Conservation (phyloP, 1,139 yeast genomes). For the Zhuliangozyma blackwelliae region DNA sequence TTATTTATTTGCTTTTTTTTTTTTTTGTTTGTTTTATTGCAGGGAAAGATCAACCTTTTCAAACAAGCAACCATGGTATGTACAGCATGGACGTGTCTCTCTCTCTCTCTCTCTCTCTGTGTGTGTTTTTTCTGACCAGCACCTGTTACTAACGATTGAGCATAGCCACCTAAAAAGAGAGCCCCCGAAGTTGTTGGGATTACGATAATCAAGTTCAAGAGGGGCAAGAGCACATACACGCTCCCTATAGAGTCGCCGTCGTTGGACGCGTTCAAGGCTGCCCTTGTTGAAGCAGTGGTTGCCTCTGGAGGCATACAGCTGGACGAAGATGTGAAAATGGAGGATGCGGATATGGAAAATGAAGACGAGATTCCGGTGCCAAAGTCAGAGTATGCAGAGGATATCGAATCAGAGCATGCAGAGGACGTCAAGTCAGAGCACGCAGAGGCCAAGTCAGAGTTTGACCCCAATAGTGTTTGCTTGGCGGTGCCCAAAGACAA, state of each 20-base stretch:
- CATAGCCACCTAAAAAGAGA: conserved; percentile 30
- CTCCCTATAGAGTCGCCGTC: conserved; percentile 29
- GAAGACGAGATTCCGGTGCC: conserved; percentile 11
- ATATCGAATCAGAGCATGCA: conserved; percentile 5
- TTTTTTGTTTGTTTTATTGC: no score
- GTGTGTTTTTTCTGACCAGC: no score
- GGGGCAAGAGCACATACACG: conserved; percentile 40
- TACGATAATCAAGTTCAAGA: conserved; percentile 42
- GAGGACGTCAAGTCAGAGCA: conserved; percentile 6
- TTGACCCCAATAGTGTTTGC: conserved; percentile 19
- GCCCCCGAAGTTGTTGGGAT: conserved; percentile 8
- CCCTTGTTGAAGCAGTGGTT: conserved; percentile 36
- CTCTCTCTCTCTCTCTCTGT: no score
- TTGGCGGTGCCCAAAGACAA: conserved; percentile 42
- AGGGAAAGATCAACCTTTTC: no score
- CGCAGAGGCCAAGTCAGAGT: conserved; percentile 5
- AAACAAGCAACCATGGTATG: no score
- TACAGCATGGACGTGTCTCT: no score
- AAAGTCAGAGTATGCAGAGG: neutral
- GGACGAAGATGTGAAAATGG: conserved; percentile 19
- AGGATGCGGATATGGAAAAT: conserved; percentile 21
- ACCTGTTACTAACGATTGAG: no score
- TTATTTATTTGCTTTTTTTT: no score
- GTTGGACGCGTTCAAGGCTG: conserved; percentile 24
- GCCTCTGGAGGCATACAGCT: conserved; percentile 43